Conservation (phyloP, 1,284 basidiomycete genomes). For the Ceratobasidium sp. region DNA sequence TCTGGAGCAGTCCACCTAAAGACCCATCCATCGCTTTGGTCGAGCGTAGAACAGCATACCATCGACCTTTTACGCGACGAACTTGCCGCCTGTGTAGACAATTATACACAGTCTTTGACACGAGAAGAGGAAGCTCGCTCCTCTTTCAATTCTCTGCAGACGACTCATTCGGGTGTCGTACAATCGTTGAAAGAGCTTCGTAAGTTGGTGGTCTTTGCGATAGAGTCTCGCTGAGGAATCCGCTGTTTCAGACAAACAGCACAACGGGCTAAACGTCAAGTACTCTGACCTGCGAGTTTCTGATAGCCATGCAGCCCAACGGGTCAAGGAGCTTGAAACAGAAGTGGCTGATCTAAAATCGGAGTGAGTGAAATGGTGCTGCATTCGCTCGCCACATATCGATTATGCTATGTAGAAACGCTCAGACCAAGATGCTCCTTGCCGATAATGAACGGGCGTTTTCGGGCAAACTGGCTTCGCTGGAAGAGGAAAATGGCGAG, state of each 20-base stretch:
- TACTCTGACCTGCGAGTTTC: not conserved
- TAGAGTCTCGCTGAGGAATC: not conserved
- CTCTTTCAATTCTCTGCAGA: not conserved
- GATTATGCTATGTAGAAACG: slow-evolving; percentile 7
- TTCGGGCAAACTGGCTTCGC: not conserved
- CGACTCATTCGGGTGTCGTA: not conserved
- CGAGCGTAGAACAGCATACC: not conserved
- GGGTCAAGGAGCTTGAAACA: not conserved
- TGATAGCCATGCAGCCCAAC: not conserved
- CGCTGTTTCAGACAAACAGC: not conserved
- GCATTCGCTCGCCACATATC: not conserved
- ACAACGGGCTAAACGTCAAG: not conserved
- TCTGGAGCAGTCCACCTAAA: too few species aligned
- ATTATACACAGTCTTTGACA: slow-evolving; percentile 14
- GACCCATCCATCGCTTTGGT: too few species aligned
- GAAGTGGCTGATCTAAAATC: not conserved
- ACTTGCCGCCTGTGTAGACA: not conserved
- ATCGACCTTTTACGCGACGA: slow-evolving; percentile 27
- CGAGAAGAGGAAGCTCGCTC: slow-evolving; percentile 1
- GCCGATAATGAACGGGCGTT: slow-evolving; percentile 16
- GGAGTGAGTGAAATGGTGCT: not conserved
- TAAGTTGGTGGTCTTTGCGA: not conserved
- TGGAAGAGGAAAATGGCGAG: slow-evolving; percentile 13
- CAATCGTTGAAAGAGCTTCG: slow-evolving; percentile 10
- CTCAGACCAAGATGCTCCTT: slow-evolving; percentile 1